Conservation (phyloP, 2,329 filamentous ascomycete genomes). For the Aspergillus brunneoviolaceus region DNA sequence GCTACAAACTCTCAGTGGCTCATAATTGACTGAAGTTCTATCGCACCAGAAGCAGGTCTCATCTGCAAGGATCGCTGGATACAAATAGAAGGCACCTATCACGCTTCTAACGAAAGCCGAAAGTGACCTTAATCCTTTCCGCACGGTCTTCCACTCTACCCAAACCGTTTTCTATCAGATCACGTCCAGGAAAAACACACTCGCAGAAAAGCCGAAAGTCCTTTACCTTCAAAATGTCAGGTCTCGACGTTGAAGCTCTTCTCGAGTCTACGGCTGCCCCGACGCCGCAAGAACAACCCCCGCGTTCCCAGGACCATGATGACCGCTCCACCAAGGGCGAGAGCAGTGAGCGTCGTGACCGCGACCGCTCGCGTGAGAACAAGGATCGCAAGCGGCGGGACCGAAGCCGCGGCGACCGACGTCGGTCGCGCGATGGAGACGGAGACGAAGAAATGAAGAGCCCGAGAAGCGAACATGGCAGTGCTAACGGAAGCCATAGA, state of each 20-base stretch:
- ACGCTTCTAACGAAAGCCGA: slow-evolving; percentile 35
- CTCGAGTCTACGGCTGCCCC: slow-evolving; percentile 78
- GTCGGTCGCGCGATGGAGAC: slow-evolving; percentile 53
- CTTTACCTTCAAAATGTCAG: slow-evolving; percentile 56
- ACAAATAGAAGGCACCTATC: slow-evolving; percentile 32
- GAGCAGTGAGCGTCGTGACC: slow-evolving; percentile 55
- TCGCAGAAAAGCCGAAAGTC: slow-evolving; percentile 23
- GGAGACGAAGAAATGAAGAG: slow-evolving; percentile 62
- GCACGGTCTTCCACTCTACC: slow-evolving; percentile 23
- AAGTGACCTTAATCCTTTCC: slow-evolving; percentile 39
- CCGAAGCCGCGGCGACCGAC: slow-evolving; percentile 53
- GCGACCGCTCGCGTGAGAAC: slow-evolving; percentile 57
- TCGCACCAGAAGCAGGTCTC: background rate
- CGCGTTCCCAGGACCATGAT: slow-evolving; percentile 55
- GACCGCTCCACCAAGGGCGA: slow-evolving; percentile 55
- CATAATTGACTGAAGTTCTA: background rate
- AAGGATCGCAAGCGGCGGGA: slow-evolving; percentile 61
- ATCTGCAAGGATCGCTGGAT: slow-evolving; percentile 13
- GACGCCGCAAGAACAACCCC: slow-evolving; percentile 31
- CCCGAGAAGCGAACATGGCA: slow-evolving; percentile 73
- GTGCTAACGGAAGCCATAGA: slow-evolving; percentile 67
- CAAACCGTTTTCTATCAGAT: slow-evolving; percentile 16
- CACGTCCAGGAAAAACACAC: slow-evolving; percentile 26
- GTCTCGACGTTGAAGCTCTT: slow-evolving; percentile 82
- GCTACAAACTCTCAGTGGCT: background rate